phyloP scores from a whole-genome alignment of 768 basidiomycete genomes.

The Pulveroboletus frians region DNA sequence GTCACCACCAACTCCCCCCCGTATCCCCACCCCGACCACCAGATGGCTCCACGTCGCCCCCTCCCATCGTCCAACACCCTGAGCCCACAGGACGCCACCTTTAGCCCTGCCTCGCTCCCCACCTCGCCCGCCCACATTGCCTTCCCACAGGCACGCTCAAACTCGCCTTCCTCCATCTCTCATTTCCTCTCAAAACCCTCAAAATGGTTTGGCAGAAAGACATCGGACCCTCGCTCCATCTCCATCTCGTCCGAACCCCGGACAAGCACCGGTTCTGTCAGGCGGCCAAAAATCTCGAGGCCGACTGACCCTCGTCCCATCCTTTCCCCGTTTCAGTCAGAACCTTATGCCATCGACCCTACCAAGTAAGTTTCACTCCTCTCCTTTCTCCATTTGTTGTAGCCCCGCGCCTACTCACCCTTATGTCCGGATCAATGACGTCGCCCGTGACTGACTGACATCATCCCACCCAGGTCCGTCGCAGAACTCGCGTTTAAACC shows the following conservation, averaged over 20 bases:
- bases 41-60: constrained; percentile 50
- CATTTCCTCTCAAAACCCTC: constrained; percentile 63
- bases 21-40: constrained; percentile 6
- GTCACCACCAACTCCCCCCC: no score
- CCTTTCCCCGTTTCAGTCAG: constrained; percentile 39
- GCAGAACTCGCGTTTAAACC: constrained; percentile 52
- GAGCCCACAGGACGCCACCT: constrained; percentile 33
- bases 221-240: constrained; percentile 46
- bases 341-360: constrained; percentile 45
- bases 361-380: constrained; percentile 43
- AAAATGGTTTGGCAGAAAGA: constrained; percentile 66
- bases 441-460: constrained; percentile 17
- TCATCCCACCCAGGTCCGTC: constrained; percentile 47
- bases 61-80: constrained; percentile 36
- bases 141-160: constrained; percentile 47
- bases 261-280: constrained; percentile 41
- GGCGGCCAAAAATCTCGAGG: constrained; percentile 79
- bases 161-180: constrained; percentile 60
- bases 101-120: constrained; percentile 17
- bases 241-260: constrained; percentile 42
- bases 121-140: constrained; percentile 34
- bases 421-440: constrained; percentile 3
- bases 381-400: not conserved
- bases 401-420: constrained; percentile 3
- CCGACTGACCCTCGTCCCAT: constrained; percentile 82